Base-by-base conservation (phyloP, 495 filamentous ascomycete genomes). In the Lepraria neglecta region DNA sequence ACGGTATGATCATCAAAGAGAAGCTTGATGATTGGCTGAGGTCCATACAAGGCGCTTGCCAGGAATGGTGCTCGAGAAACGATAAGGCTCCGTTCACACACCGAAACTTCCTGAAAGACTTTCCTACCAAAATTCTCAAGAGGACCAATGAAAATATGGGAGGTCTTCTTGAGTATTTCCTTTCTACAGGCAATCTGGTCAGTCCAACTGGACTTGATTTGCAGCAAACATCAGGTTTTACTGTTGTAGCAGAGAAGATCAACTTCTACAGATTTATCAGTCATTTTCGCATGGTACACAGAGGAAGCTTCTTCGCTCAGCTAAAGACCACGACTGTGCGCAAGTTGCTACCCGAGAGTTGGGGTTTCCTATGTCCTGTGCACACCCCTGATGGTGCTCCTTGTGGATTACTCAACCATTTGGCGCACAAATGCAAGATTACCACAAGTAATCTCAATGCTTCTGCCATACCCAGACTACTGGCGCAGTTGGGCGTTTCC, bases 181-280 rank as follows among this genome's bases (percentile, higher is more conserved):
- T 98, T 45, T 95, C 94, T 0, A 98, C 94, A 1, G 94, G 94
- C 65, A 98, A 98, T 69, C 78, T 98, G 33, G 81, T 87, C 65
- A 95, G 89, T 76, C 87, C 88, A 6, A 92, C 88, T 38, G 94
- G 94, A 67, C 80, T 98, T 50, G 94, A 97, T 81, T 72, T 97
- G 63, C 92, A 97, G 65, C 94, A 98, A 70, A 82, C 85, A 1
- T 95, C 94, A 31, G 94, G 94, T 60, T 98, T 94, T 74, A 95
- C 89, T 0, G 89, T 98, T 43, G 92, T 97, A 59, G 94, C 94
- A 4, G 94, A 98, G 74, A 97, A 97, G 80, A 91, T 97, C 69
- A 98, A 98, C 78, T 98, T 97, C 77, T 87, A 95, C 68, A 88
- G 94, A 65, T 98, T 98, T 76, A 95, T 98, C 76, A 92, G 89